Base-by-base conservation (phyloP, 306 rosid species). In the Vigna hirtella region DNA sequence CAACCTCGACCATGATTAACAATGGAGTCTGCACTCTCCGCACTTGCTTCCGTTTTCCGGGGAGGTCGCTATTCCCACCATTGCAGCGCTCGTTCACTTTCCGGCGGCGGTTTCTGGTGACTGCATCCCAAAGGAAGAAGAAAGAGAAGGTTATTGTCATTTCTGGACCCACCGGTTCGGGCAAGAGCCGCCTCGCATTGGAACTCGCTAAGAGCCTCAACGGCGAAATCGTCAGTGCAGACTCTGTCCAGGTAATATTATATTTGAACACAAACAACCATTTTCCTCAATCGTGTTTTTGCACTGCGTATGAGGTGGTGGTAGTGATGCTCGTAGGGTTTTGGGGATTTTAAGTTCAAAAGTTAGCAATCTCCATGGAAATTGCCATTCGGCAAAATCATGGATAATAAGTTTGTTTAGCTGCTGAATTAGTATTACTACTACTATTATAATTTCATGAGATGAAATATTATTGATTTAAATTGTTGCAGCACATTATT, bases 91-190 rank as follows among this genome's bases (percentile, higher is more conserved):
- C 79, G 1, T 76, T 82, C 81, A 7, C 38, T 77, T 58, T 43
- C 80, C 79, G 81, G 73, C 87, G 86, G 51, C 90, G 87, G 12
- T 85, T 68, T 65, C 68, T 81, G 28, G 89, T 74, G 20, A 69
- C 91, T 11, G 85, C 78, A 14, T 53, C 83, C 14, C 12, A 22
- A 36, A 20, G 75, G 9, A 70, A 81, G 68, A 89, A 53, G 59
- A 91, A 89, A 79, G 89, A 88, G 81, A 92, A 89, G 86, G 89
- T 95, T 64, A 79, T 95, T 26, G 93, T 91, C 24, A 82, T 89
- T 80, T 95, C 98, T 53, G 97, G 98, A 48, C 98, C 98, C 20
- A 95, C 98, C 42, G 98, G 97, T 30, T 87, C 98, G 30, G 98
- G 98, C 55, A 92, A 91, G 83, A 92, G 90, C 83, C 89, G 88